Conservation (phyloP, 306 rosid genomes). For the Inga oerstediana region DNA sequence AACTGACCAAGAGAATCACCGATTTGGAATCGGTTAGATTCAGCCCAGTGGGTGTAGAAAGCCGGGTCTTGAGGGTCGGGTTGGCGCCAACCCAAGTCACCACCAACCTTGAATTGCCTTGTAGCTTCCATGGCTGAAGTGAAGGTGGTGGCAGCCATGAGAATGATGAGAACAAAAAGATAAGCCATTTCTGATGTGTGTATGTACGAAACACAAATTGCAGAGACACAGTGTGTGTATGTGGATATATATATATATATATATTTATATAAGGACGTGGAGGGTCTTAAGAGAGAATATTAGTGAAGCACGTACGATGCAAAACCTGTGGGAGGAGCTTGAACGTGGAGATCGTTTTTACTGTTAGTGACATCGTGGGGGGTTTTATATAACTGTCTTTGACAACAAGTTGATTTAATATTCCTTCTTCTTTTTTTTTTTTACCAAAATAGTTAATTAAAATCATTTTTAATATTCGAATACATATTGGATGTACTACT, state of each 20-base stretch:
- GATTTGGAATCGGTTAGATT: slow-evolving; percentile 61
- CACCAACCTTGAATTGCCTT: slow-evolving; percentile 71
- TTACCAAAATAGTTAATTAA: no score
- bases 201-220: background rate
- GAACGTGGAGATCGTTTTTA: slow-evolving; percentile 11
- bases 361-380: slow-evolving; percentile 7
- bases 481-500: background rate
- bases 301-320: background rate
- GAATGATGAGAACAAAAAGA: slow-evolving; percentile 21
- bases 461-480: background rate
- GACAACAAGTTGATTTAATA: no score
- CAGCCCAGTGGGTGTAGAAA: slow-evolving; percentile 69
- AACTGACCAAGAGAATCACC: slow-evolving; percentile 79
- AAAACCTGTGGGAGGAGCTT: background rate
- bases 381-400: no score
- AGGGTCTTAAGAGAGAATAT: background rate
- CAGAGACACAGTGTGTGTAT: no score
- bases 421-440: no score
- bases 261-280: background rate
- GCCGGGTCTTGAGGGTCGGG: slow-evolving; percentile 47
- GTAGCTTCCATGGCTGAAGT: slow-evolving; percentile 31
- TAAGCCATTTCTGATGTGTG: slow-evolving; percentile 27
- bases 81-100: slow-evolving; percentile 61
- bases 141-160: slow-evolving; percentile 27
- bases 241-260: background rate